Percentiles rank a stretch among this genome's conserved stretches.
These are phyloP conservation scores for Clavaria fumosa DNA, from an alignment of 768 basidiomycete species.

Conservation along the genomic window DNA sequence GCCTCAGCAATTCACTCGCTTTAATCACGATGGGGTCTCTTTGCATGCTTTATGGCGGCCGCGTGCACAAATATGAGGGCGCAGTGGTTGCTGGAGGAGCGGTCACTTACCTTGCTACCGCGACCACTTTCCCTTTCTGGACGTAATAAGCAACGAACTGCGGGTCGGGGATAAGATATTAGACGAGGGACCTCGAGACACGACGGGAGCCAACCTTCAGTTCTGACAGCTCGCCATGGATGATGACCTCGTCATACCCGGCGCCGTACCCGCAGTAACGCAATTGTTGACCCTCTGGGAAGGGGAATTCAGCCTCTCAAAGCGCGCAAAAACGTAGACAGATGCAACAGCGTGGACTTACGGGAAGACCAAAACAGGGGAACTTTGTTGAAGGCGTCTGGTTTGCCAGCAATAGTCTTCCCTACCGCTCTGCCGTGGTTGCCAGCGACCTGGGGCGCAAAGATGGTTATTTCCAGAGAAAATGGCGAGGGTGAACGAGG, in stretches of 20 bases:
- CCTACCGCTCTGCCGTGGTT: constrained; percentile 82
- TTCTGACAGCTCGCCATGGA: constrained; percentile 59
- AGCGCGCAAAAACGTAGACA: too few species aligned
- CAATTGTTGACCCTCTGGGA: constrained; percentile 66
- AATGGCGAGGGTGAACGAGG: constrained; percentile 1
- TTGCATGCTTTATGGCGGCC: constrained; percentile 59
- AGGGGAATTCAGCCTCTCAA: constrained; percentile 2
- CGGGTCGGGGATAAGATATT: constrained; percentile 1
- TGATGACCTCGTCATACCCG: constrained; percentile 59
- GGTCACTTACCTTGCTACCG: constrained; percentile 40
- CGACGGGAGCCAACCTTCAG: constrained; percentile 43
- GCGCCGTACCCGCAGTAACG: constrained; percentile 69
- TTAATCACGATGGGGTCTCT: constrained; percentile 69
- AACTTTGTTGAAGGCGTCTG: constrained; percentile 59
- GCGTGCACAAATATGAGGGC: constrained; percentile 1
- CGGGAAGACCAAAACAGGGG: constrained; percentile 88
- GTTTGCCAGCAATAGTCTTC: constrained; percentile 49
- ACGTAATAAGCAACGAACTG: constrained; percentile 75
- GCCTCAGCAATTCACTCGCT: constrained; percentile 60
- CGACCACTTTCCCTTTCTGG: constrained; percentile 45
- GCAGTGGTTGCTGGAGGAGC: not conserved
- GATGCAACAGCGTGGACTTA: constrained; percentile 23
- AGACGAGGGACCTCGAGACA: not conserved
- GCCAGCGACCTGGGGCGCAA: constrained; percentile 46
- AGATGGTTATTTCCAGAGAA: not conserved